phyloP scores from a whole-genome alignment of 352 stramenopile genomes.

The Phytophthora brassicae region DNA sequence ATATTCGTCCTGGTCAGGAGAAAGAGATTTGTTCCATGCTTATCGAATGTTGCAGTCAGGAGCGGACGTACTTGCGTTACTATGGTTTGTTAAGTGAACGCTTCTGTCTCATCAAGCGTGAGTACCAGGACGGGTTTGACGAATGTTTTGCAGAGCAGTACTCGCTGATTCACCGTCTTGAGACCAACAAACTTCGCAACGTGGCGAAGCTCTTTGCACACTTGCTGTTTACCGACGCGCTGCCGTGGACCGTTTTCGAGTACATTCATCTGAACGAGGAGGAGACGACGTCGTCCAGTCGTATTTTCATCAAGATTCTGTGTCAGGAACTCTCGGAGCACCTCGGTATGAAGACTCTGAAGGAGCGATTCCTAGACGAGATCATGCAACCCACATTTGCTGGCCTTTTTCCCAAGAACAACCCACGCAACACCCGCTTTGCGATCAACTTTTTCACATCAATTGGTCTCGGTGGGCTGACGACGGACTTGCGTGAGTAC shows the following conservation, averaged over 20 bases:
- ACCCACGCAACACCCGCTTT: slow-evolving; percentile 97
- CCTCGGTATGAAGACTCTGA: slow-evolving; percentile 95
- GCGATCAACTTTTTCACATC: slow-evolving; percentile 99
- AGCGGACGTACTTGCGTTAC: slow-evolving; percentile 97
- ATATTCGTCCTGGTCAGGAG: slow-evolving; percentile 96
- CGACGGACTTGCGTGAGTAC: slow-evolving; percentile 95
- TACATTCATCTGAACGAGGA: slow-evolving; percentile 98
- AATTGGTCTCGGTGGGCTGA: slow-evolving; percentile 98
- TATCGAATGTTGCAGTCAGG: slow-evolving; percentile 98
- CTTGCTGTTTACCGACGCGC: slow-evolving; percentile 96
- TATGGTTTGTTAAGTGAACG: slow-evolving; percentile 96
- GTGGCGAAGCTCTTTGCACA: slow-evolving; percentile 99
- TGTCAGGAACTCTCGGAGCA: slow-evolving; percentile 97
- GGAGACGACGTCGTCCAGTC: slow-evolving; percentile 97
- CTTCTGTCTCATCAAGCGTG: slow-evolving; percentile 96
- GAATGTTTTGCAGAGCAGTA: slow-evolving; percentile 95
- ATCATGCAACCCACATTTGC: slow-evolving; percentile 92
- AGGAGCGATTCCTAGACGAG: slow-evolving; percentile 92
- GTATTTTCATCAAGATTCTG: slow-evolving; percentile 99
- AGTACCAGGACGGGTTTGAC: slow-evolving; percentile 96
- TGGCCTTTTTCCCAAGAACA: slow-evolving; percentile 97
- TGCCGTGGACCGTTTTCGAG: slow-evolving; percentile 98
- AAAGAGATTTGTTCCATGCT: slow-evolving; percentile 99
- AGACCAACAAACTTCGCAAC: slow-evolving; percentile 99
- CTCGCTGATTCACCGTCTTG: slow-evolving; percentile 95